Evolutionary conservation across 768 basidiomycete genomes (phyloP), one percentile per base, ranked within the genome.

Genomic region (Termitomyces sp.): DNA sequence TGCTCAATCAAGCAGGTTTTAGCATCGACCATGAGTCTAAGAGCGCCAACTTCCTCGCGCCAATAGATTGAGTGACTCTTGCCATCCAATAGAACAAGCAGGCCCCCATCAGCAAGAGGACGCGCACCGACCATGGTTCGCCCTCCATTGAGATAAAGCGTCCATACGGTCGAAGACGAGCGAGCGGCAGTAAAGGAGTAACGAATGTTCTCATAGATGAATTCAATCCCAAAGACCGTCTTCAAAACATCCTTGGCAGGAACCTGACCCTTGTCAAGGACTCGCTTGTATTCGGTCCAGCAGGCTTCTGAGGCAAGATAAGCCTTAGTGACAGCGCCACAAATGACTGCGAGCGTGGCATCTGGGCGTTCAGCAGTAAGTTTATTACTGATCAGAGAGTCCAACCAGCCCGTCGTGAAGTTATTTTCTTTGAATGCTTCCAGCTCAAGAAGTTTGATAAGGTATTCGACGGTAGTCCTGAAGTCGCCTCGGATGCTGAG

Each of bases 1-100:
- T 98, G 95, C 72, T 98, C 97, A 64, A 99, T 94, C 75, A 98
- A 80, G 71, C 95, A 97, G 16, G 97, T 99, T 81, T 98, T 96
- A 54, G 94, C 83, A 73, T 99, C 96, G 59, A 99, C 88, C 86
- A 94, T 93, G 68, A 98, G 71, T 63, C 92, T 78, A 64, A 94
- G 77, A 9, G 93, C 91, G 55, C 94, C 97, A 54, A 98, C 97
- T 76, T 99, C 97, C 72, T 98, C 97, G 55, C 93, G 82, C 94
- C 93, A 98, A 74, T 99, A 99, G 53, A 97, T 81, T 24, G 97
- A 95, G 74, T 99, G 97, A 70, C 94, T 95, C 69, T 89, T 90
- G 56, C 93, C 96, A 66, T 95, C 92, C 58, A 99, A 81, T 29
- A 92, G 78, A 58, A 98, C 84, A 59, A 99, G 83, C 31, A 99